Percentiles rank a stretch among this genome's conserved stretches.
phyloP scores from a whole-genome alignment of 2,329 filamentous ascomycete species.

The Arthrobotrys entomopaga region DNA sequence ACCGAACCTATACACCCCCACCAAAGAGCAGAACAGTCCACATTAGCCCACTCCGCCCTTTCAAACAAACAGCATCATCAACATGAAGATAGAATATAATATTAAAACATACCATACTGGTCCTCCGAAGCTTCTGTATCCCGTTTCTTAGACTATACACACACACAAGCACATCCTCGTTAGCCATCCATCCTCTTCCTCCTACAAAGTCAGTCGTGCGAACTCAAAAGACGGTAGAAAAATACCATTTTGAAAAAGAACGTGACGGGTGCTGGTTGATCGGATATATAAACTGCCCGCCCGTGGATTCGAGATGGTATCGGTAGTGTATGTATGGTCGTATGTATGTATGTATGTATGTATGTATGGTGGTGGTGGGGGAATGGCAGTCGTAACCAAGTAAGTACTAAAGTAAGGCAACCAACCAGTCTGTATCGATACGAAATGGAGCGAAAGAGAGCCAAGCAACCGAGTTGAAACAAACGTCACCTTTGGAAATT shows the following conservation, averaged over 20 bases:
- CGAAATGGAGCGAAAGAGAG: no score
- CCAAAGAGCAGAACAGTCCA: slow-evolving; percentile 30
- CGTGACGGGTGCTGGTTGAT: no score
- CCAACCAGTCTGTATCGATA: background rate
- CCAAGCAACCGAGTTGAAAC: no score
- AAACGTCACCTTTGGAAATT: background rate
- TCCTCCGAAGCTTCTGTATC: slow-evolving; percentile 66
- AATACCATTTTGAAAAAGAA: slow-evolving; percentile 8
- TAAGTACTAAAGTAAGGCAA: background rate
- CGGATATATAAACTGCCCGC: no score
- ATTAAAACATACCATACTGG: slow-evolving; percentile 68
- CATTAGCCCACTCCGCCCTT: slow-evolving; percentile 8
- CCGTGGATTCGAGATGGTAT: background rate
- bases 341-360: no score
- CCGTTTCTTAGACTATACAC: slow-evolving; percentile 60
- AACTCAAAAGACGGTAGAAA: background rate
- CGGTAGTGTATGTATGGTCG: no score
- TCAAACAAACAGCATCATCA: slow-evolving; percentile 6
- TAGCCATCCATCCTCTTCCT: background rate
- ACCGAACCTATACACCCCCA: slow-evolving; percentile 66
- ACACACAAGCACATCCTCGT: background rate
- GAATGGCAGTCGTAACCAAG: background rate
- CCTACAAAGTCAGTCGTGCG: background rate
- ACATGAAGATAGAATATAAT: background rate
- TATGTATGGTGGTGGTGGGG: no score